Conservation (phyloP, 108 stramenopile genomes). For the Skeletonema potamos region DNA sequence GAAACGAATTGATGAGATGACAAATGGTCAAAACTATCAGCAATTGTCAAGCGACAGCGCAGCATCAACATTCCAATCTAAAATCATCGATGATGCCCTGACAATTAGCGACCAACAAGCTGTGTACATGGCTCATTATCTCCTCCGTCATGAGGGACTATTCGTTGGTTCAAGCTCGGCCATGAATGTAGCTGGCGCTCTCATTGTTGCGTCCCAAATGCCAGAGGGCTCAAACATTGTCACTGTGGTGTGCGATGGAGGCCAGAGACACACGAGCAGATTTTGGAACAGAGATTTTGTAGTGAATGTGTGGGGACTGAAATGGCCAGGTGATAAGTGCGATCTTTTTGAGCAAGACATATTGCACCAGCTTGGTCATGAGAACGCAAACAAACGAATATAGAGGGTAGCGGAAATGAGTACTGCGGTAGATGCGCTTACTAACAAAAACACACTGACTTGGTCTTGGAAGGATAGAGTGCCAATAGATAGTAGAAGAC, state of each 20-base stretch:
- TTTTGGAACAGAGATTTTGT: slow-evolving; percentile 91
- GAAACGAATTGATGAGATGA: neutral
- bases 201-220: slow-evolving; percentile 61
- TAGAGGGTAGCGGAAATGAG: no score
- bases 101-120: slow-evolving; percentile 88
- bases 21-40: neutral
- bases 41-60: neutral
- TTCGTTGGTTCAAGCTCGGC: slow-evolving; percentile 95
- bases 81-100: slow-evolving; percentile 66
- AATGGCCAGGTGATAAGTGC: slow-evolving; percentile 67
- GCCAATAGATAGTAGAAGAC: no score
- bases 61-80: slow-evolving; percentile 15
- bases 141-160: slow-evolving; percentile 87
- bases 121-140: slow-evolving; percentile 92
- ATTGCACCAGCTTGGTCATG: neutral
- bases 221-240: slow-evolving; percentile 68
- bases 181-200: slow-evolving; percentile 94
- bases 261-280: slow-evolving; percentile 80
- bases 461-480: no score
- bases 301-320: slow-evolving; percentile 59
- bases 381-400: neutral
- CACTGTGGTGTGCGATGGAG: slow-evolving; percentile 92
- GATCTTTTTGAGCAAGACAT: neutral
- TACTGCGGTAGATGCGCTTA: no score
- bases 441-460: no score